Conservation (phyloP, 2,329 filamentous ascomycete species). For the Fusarium odoratissimum region DNA sequence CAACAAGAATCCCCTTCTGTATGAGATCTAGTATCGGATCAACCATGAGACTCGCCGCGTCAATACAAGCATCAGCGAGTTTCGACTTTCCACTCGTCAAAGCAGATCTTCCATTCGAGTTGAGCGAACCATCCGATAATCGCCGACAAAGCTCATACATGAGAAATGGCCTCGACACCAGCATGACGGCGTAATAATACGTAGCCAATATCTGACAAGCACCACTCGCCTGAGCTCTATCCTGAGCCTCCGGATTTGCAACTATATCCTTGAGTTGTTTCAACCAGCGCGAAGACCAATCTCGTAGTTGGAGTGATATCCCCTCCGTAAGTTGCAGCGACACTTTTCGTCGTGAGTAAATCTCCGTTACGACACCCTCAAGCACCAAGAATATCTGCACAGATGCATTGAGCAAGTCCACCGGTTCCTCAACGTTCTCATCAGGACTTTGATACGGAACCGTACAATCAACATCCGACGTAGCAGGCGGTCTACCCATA, state of each 20-base stretch:
- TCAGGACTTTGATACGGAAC: slow-evolving; percentile 58
- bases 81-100: slow-evolving; percentile 59
- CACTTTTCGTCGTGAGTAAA: slow-evolving; percentile 65
- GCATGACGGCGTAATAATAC: slow-evolving; percentile 69
- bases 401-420: slow-evolving; percentile 62
- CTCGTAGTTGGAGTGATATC: slow-evolving; percentile 63
- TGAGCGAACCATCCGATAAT: slow-evolving; percentile 50
- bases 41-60: slow-evolving; percentile 65
- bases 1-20: slow-evolving; percentile 55
- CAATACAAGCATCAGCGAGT: slow-evolving; percentile 66
- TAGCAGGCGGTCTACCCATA: slow-evolving; percentile 65
- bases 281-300: slow-evolving; percentile 64
- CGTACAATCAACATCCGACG: slow-evolving; percentile 66
- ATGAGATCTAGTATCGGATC: slow-evolving; percentile 60
- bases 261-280: slow-evolving; percentile 56
- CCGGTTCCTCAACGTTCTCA: slow-evolving; percentile 52
- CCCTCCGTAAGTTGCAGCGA: slow-evolving; percentile 65
- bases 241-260: slow-evolving; percentile 22
- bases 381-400: slow-evolving; percentile 65
- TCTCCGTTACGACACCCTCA: slow-evolving; percentile 62
- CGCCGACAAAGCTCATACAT: slow-evolving; percentile 66
- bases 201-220: slow-evolving; percentile 64
- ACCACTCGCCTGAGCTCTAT: slow-evolving; percentile 53
- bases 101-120: slow-evolving; percentile 28
- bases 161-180: slow-evolving; percentile 65